Evolutionary conservation across 176 grass and related monocot genomes (phyloP).

Genomic region (Aegilops sharonensis): DNA sequence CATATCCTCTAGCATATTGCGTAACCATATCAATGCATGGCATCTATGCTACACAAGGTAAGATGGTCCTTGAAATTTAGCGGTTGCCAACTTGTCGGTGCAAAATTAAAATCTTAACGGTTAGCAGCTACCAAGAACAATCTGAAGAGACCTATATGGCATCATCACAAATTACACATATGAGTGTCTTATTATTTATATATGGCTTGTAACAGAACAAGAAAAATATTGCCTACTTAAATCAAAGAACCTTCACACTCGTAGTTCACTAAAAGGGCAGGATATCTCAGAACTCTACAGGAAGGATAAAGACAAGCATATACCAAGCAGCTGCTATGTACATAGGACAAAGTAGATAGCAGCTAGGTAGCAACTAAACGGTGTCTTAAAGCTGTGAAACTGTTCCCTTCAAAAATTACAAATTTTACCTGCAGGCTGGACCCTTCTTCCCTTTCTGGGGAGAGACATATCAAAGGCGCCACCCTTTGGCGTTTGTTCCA

Average conservation of each 20-base stretch:
- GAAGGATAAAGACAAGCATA: not conserved
- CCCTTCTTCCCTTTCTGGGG: constrained; percentile 36
- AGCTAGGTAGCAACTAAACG: not conserved
- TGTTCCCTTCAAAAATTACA: constrained; percentile 3
- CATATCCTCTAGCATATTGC: not conserved
- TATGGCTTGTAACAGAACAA: not conserved
- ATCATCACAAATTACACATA: not conserved
- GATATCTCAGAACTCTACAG: not conserved
- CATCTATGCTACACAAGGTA: constrained; percentile 14
- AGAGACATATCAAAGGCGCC: constrained; percentile 19
- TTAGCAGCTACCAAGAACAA: not conserved
- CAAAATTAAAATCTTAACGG: not conserved
- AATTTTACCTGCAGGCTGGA: constrained; percentile 42
- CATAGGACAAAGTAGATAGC: not conserved
- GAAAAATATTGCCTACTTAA: not conserved
- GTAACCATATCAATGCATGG: not conserved
- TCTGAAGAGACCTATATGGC: not conserved
- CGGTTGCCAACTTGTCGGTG: not conserved
- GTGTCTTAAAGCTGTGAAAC: not conserved
- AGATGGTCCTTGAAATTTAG: constrained; percentile 2
- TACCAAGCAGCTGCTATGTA: constrained; percentile 1
- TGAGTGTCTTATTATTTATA: not conserved
- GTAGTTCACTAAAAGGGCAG: not conserved
- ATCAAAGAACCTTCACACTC: not conserved
- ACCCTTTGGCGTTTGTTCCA: constrained; percentile 43